phyloP scores from a whole-genome alignment of 306 rosid genomes.

The Vigna unguiculata region DNA sequence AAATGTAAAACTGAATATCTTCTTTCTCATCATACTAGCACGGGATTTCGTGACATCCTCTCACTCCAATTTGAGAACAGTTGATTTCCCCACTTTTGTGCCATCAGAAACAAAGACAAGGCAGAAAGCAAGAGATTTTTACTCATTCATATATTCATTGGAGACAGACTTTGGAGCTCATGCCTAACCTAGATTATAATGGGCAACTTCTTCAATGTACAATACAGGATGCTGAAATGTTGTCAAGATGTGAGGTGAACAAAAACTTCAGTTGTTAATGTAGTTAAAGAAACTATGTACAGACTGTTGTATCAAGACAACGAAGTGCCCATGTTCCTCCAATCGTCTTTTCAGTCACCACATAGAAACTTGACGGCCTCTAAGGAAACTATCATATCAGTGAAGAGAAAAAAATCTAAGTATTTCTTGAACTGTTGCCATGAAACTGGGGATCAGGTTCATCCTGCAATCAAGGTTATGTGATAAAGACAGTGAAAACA shows the following conservation, averaged over 20 bases:
- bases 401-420: conserved; percentile 46
- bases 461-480: conserved; percentile 63
- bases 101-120: conserved; percentile 14
- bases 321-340: conserved; percentile 31
- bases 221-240: conserved; percentile 28
- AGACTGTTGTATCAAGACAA: conserved; percentile 33
- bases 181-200: conserved; percentile 24
- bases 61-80: neutral
- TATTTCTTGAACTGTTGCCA: conserved; percentile 71
- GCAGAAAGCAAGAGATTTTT: conserved; percentile 28
- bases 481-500: conserved; percentile 41
- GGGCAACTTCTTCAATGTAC: conserved; percentile 37
- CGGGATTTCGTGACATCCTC: neutral
- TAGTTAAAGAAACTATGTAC: conserved; percentile 19
- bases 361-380: conserved; percentile 23
- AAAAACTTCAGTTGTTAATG: conserved; percentile 3
- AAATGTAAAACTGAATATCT: conserved; percentile 20
- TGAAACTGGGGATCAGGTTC: conserved; percentile 74
- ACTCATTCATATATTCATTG: conserved; percentile 22
- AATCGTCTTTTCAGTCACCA: conserved; percentile 33
- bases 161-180: conserved; percentile 27
- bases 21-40: conserved; percentile 21
- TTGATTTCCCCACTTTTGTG: conserved; percentile 14
- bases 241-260: conserved; percentile 18
- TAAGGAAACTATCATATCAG: conserved; percentile 31